Conservation (phyloP, 257 asterid species). For the Scutellaria minor region DNA sequence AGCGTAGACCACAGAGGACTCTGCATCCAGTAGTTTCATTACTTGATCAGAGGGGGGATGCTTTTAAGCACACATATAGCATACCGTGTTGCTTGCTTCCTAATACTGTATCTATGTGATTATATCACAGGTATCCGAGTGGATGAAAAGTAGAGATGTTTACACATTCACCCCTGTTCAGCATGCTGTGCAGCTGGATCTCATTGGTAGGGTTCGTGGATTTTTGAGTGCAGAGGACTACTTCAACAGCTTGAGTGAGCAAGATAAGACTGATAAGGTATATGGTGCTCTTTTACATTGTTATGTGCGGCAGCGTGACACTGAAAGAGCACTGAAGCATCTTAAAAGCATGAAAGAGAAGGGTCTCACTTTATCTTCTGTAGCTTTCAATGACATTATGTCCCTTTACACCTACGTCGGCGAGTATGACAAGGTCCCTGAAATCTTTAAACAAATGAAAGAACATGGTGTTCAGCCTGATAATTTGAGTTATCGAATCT, state of each 20-base stretch:
- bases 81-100: neutral
- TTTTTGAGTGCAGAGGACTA: conserved; percentile 64
- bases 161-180: conserved; percentile 62
- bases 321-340: conserved; percentile 58
- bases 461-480: conserved; percentile 59
- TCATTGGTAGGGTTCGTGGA: conserved; percentile 80
- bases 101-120: neutral
- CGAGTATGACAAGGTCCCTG: conserved; percentile 59
- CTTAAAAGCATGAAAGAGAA: conserved; percentile 63
- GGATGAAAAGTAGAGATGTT: conserved; percentile 55
- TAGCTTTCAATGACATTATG: conserved; percentile 75
- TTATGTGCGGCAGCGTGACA: conserved; percentile 62
- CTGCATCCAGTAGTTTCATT: neutral
- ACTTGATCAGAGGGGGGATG: neutral
- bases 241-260: conserved; percentile 61
- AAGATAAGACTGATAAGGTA: conserved; percentile 64
- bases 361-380: conserved; percentile 56
- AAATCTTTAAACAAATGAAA: conserved; percentile 60
- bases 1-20: neutral
- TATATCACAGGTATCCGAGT: conserved; percentile 64
- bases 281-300: conserved; percentile 92
- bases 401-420: conserved; percentile 54
- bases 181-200: conserved; percentile 84
- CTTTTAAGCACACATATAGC: neutral
- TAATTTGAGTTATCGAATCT: conserved; percentile 76